A percentile compares a stretch with the other conserved stretches of the same genome.
Conservation (phyloP, 2,329 filamentous ascomycete genomes). For the Periconia sp. region DNA sequence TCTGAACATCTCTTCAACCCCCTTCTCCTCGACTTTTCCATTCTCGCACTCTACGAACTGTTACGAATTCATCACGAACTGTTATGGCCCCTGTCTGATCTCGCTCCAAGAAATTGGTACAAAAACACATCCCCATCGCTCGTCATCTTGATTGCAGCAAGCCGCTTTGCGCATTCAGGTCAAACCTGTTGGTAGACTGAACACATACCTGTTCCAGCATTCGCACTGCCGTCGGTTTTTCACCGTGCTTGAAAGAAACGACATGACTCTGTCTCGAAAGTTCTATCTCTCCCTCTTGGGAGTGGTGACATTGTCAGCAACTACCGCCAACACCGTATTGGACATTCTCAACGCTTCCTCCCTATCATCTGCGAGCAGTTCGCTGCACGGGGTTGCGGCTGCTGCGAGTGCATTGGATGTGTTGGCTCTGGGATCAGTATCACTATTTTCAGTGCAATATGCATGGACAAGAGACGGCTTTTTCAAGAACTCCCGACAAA, state of each 20-base stretch:
- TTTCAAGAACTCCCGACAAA: slow-evolving; percentile 18
- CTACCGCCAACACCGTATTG: slow-evolving; percentile 37
- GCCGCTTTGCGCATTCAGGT: too few species aligned
- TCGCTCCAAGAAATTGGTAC: background rate
- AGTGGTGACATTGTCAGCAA: slow-evolving; percentile 36
- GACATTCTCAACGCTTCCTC: slow-evolving; percentile 40
- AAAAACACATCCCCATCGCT: background rate
- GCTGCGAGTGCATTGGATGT: slow-evolving; percentile 35
- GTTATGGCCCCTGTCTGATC: slow-evolving; percentile 2
- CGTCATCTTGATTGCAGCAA: background rate
- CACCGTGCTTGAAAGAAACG: too few species aligned
- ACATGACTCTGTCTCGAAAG: slow-evolving; percentile 28
- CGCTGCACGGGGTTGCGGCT: slow-evolving; percentile 30
- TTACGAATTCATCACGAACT: background rate
- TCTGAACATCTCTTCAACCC: slow-evolving; percentile 22
- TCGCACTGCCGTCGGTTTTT: too few species aligned
- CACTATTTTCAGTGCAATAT: slow-evolving; percentile 32
- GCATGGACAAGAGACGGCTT: slow-evolving; percentile 29
- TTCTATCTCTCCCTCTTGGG: slow-evolving; percentile 36
- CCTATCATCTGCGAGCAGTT: slow-evolving; percentile 23
- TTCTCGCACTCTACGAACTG: slow-evolving; percentile 1
- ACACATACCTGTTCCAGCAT: too few species aligned
- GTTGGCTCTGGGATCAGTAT: slow-evolving; percentile 30
- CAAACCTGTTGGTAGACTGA: too few species aligned
- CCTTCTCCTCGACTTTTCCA: slow-evolving; percentile 13